phyloP scores from a whole-genome alignment of 805 yeast species.

The Metschnikowia gelsemii region DNA sequence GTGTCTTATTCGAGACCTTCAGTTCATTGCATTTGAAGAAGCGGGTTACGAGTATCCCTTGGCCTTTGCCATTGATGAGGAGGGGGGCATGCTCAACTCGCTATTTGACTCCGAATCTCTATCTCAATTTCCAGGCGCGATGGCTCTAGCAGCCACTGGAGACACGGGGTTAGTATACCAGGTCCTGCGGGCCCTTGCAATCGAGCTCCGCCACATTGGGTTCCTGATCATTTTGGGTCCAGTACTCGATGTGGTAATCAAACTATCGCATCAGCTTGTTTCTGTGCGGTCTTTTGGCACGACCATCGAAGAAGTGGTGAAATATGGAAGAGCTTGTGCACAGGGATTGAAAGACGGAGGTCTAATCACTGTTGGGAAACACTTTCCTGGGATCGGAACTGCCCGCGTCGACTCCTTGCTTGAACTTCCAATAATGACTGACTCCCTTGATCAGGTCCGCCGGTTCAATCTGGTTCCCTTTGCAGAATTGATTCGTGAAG shows the following conservation, averaged over 20 bases:
- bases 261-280: slow-evolving; percentile 53
- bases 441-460: slow-evolving; percentile 51
- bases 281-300: slow-evolving; percentile 64
- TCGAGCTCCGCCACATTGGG: slow-evolving; percentile 54
- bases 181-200: slow-evolving; percentile 53
- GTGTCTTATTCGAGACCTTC: slow-evolving; percentile 51
- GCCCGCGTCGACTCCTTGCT: slow-evolving; percentile 57
- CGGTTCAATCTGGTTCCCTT: slow-evolving; percentile 53
- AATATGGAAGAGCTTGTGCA: slow-evolving; percentile 52
- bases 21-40: slow-evolving; percentile 48
- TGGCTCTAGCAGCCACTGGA: slow-evolving; percentile 60
- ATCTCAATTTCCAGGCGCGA: slow-evolving; percentile 63
- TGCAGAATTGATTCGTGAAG: slow-evolving; percentile 44
- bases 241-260: slow-evolving; percentile 59
- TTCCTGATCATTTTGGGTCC: slow-evolving; percentile 59
- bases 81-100: slow-evolving; percentile 62
- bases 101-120: slow-evolving; percentile 51
- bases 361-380: slow-evolving; percentile 55
- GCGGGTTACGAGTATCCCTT: slow-evolving; percentile 53
- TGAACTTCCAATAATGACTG: slow-evolving; percentile 59
- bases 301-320: slow-evolving; percentile 56
- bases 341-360: slow-evolving; percentile 56
- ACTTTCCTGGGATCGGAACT: slow-evolving; percentile 66
- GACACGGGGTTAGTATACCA: slow-evolving; percentile 49
- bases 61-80: slow-evolving; percentile 59